Evolutionary conservation across 495 filamentous ascomycete species (phyloP), one percentile per base, ranked within the genome.

Genomic region (Venustampulla echinocandica): DNA sequence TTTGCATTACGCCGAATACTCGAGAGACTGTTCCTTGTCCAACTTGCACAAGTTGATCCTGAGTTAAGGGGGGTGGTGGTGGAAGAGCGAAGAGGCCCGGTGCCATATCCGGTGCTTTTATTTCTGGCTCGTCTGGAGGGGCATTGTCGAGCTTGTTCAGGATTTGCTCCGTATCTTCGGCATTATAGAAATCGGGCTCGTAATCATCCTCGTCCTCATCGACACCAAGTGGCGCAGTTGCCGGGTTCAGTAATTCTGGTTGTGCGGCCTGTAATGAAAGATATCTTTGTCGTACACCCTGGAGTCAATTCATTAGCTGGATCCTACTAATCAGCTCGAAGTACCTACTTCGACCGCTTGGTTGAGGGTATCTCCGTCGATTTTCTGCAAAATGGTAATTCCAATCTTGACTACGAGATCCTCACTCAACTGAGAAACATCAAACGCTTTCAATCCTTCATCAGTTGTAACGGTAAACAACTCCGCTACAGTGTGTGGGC

Each of bases 161-260:
- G 6, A 80, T 77, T 54, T 87, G 81, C 36, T 87, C 85, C 2
- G 77, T 71, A 51, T 84, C 79, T 58, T 89, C 85, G 38, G 69
- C 73, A 0, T 76, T 76, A 44, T 82, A 74, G 55, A 84, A 90
- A 63, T 92, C 82, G 0, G 87, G 87, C 50, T 93, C 87, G 55
- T 94, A 93, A 46, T 89, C 82, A 42, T 90, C 89, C 11, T 94
- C 88, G 14, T 94, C 88, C 5, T 90, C 85, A n/a, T 80, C 81
- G 0, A 76, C 67, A 17, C 66, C 74, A 7, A 74, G 58, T 1
- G 70, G 69, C 7, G 68, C 61, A 1, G 66, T 71, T 11, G 71
- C 68, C 1, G 73, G 60, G 46, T 74, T 70, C 7, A 74, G 44
- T 1, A 61, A 64, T 7, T 71, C 56, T 39, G 68, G 64, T 33